A percentile compares a stretch with the other conserved stretches of the same genome.
Evolutionary conservation across 2,329 filamentous ascomycete species (phyloP).

Genomic region (Paracamarosporium sp.): DNA sequence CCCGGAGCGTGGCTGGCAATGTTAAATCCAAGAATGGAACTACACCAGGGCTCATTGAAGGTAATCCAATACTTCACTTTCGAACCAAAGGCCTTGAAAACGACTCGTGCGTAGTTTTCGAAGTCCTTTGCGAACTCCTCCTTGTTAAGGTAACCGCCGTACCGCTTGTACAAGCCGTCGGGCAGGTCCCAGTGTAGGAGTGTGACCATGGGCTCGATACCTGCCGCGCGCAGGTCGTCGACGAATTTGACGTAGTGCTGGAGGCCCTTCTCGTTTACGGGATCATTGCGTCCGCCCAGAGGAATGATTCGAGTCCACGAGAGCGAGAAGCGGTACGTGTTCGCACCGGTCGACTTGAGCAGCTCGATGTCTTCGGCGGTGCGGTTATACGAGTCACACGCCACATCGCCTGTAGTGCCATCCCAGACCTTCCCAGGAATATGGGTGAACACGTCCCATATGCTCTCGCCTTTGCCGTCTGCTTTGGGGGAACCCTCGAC

Average conservation of each 20-base stretch:
- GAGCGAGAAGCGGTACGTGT: slow-evolving; percentile 83
- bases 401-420: slow-evolving; percentile 74
- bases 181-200: slow-evolving; percentile 91
- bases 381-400: slow-evolving; percentile 87
- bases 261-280: slow-evolving; percentile 78
- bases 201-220: slow-evolving; percentile 82
- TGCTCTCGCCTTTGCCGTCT: slow-evolving; percentile 81
- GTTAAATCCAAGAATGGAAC: slow-evolving; percentile 79
- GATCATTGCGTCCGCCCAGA: slow-evolving; percentile 81
- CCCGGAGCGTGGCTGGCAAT: slow-evolving; percentile 81
- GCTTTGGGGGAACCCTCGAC: slow-evolving; percentile 78
- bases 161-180: slow-evolving; percentile 77
- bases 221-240: slow-evolving; percentile 76
- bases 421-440: slow-evolving; percentile 84
- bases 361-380: slow-evolving; percentile 78
- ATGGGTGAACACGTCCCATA: slow-evolving; percentile 90
- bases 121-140: slow-evolving; percentile 84
- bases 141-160: slow-evolving; percentile 81
- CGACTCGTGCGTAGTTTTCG: slow-evolving; percentile 76
- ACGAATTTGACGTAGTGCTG: slow-evolving; percentile 81
- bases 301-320: slow-evolving; percentile 86
- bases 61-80: slow-evolving; percentile 90
- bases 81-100: slow-evolving; percentile 74
- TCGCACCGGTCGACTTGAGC: slow-evolving; percentile 75
- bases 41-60: slow-evolving; percentile 91